These are phyloP conservation scores for Colletotrichum phormii DNA, from an alignment of 2,329 filamentous ascomycete species.

Conservation along the genomic window DNA sequence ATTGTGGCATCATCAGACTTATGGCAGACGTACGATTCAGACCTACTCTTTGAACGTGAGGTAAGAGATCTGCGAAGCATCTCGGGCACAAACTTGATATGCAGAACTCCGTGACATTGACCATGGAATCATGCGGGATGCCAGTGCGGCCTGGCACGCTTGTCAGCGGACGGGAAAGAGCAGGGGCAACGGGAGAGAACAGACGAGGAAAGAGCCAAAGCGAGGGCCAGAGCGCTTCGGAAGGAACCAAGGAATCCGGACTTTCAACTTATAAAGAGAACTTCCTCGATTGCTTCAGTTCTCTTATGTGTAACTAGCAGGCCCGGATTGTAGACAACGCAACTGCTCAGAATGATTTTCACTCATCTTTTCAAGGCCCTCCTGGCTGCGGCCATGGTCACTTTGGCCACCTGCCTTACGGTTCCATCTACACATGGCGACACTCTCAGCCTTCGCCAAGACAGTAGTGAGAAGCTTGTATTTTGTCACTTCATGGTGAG, in stretches of 20 bases:
- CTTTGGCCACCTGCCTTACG: background rate
- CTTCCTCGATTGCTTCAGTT: background rate
- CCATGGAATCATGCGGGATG: conserved; percentile 49
- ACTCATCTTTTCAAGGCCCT: background rate
- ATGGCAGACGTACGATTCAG: background rate
- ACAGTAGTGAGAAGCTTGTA: background rate
- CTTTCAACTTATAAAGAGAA: background rate
- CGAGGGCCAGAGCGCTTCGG: background rate
- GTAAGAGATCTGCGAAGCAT: background rate
- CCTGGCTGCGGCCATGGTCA: background rate
- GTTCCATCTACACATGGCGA: background rate
- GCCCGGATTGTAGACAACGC: no score
- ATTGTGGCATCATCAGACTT: background rate
- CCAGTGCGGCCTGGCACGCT: conserved; percentile 46
- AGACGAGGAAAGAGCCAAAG: background rate
- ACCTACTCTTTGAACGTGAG: background rate
- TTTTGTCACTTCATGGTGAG: background rate
- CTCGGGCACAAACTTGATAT: background rate
- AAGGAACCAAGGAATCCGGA: background rate
- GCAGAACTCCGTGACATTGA: background rate
- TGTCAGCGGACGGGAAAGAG: background rate
- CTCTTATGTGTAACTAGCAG: background rate
- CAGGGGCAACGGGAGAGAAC: background rate
- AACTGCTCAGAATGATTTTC: background rate
- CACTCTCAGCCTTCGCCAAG: background rate